Evolutionary conservation across 2,329 filamentous ascomycete genomes (phyloP).

Genomic region (Aspergillus terreus): DNA sequence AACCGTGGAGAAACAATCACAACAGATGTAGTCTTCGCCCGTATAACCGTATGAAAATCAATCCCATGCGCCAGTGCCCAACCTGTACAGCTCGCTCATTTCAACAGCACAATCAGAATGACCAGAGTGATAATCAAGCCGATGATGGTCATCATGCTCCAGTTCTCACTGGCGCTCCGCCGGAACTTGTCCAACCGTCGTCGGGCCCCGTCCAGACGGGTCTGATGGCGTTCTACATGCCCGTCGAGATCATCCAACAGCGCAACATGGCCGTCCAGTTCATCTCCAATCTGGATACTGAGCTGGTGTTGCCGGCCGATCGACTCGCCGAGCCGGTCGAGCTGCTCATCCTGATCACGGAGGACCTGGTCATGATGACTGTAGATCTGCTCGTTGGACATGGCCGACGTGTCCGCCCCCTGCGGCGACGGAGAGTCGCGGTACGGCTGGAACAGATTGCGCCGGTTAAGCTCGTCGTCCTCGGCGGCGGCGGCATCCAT

Average conservation of each 20-base stretch:
- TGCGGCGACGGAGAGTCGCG: constrained; percentile 55
- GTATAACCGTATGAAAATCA: neutral
- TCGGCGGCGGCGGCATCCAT: constrained; percentile 61
- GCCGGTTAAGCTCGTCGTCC: constrained; percentile 49
- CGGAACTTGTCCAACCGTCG: constrained; percentile 69
- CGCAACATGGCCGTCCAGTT: constrained; percentile 84
- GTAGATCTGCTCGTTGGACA: constrained; percentile 84
- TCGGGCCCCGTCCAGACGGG: constrained; percentile 70
- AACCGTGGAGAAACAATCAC: constrained; percentile 1
- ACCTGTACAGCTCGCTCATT: constrained; percentile 43
- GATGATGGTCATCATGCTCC: constrained; percentile 79
- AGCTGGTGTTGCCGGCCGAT: constrained; percentile 89
- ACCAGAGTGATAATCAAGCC: constrained; percentile 78
- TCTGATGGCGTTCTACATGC: constrained; percentile 75
- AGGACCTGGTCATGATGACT: constrained; percentile 76
- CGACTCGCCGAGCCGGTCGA: constrained; percentile 81
- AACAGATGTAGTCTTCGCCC: neutral
- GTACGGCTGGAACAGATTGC: constrained; percentile 57
- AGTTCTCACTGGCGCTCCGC: constrained; percentile 74
- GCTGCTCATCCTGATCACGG: constrained; percentile 84
- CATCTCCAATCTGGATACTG: constrained; percentile 92
- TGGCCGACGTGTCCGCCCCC: constrained; percentile 47
- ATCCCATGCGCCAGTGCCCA: neutral
- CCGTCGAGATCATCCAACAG: constrained; percentile 87
- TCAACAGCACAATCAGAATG: constrained; percentile 76